phyloP scores from a whole-genome alignment of 2,329 filamentous ascomycete species.

The Zelopaecilomyces penicillatus region DNA sequence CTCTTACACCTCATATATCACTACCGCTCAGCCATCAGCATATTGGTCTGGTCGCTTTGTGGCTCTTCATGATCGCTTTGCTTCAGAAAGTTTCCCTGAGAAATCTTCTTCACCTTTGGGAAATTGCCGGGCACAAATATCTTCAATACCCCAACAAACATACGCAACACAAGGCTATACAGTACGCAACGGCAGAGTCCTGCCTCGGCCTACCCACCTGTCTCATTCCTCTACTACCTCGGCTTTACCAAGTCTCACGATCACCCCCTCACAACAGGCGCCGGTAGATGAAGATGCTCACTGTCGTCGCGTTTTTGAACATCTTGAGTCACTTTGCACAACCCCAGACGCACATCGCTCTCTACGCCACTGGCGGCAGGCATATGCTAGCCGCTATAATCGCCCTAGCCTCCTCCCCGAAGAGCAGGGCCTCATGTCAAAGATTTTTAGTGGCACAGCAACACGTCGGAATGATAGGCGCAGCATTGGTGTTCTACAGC shows the following conservation, averaged over 20 bases:
- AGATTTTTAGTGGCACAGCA: conserved; percentile 17
- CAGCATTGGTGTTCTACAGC: conserved; percentile 10
- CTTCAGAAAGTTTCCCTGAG: conserved; percentile 18
- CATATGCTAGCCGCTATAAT: conserved; percentile 34
- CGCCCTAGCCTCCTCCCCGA: conserved; percentile 32
- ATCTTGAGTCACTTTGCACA: conserved; percentile 38
- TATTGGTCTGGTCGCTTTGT: conserved; percentile 59
- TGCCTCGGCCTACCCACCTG: conserved; percentile 18
- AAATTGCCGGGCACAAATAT: neutral
- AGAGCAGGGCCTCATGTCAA: conserved; percentile 20
- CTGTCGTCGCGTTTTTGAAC: conserved; percentile 34
- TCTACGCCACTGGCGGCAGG: conserved; percentile 40
- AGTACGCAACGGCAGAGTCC: too few species aligned
- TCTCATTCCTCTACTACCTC: conserved; percentile 25
- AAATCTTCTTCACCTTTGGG: neutral
- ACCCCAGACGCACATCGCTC: conserved; percentile 40
- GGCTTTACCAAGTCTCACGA: conserved; percentile 18
- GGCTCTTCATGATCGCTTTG: conserved; percentile 42
- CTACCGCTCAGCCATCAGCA: conserved; percentile 34
- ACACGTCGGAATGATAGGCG: conserved; percentile 14
- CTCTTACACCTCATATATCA: conserved; percentile 22
- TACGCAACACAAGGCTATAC: too few species aligned
- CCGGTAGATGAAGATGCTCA: conserved; percentile 33
- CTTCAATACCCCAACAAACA: neutral
- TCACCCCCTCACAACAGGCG: conserved; percentile 8